A percentile compares a stretch with the other conserved stretches of the same genome.
Conservation (phyloP, 2,329 filamentous ascomycete genomes). For the Verticillium zaregamsianum region DNA sequence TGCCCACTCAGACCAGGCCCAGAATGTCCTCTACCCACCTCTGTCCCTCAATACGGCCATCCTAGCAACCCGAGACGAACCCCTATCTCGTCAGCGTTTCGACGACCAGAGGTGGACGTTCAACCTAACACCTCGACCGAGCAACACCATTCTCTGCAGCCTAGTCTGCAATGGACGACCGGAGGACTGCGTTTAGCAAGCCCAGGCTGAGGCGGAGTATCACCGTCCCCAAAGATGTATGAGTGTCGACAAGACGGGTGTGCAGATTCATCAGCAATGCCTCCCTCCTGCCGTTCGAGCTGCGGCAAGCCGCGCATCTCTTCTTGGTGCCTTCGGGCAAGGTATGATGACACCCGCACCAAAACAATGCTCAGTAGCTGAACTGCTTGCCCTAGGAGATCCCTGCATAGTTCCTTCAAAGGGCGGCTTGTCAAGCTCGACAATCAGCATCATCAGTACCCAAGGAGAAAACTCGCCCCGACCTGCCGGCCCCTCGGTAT, state of each 20-base stretch:
- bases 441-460: not conserved
- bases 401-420: not conserved
- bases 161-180: conserved; percentile 1
- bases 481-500: not conserved
- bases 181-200: not conserved
- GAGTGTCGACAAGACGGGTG: not conserved
- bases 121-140: conserved; percentile 1
- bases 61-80: not conserved
- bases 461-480: not conserved
- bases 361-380: not conserved
- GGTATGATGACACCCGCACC: not conserved
- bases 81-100: not conserved
- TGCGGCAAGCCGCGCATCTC: not conserved
- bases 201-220: not conserved
- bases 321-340: not conserved
- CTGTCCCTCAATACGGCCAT: not conserved
- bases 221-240: conserved; percentile 6
- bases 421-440: not conserved
- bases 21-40: conserved; percentile 1
- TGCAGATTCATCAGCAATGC: not conserved
- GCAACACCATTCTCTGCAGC: conserved; percentile 7
- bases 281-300: not conserved
- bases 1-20: not conserved
- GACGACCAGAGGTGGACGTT: not conserved
- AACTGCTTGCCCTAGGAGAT: not conserved